Conservation (phyloP, 2,329 filamentous ascomycete genomes). For the Ceratocystis cubensis region DNA sequence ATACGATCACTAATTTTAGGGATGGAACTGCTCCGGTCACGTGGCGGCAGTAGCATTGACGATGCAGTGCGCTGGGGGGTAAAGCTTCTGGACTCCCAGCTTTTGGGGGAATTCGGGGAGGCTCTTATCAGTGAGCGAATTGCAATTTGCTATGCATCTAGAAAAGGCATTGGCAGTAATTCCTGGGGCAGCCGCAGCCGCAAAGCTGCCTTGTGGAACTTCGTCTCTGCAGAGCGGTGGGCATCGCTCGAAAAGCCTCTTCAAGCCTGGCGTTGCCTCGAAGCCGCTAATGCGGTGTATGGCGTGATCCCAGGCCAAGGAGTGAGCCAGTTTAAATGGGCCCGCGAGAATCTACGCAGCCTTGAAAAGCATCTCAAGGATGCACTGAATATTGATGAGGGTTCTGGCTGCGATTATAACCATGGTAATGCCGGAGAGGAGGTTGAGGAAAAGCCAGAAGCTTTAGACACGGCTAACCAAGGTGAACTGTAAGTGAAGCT, state of each 20-base stretch:
- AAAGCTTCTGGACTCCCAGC: conserved; percentile 63
- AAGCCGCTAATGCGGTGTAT: conserved; percentile 29
- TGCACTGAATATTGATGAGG: conserved; percentile 9
- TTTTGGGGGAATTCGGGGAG: conserved; percentile 63
- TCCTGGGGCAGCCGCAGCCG: conserved; percentile 59
- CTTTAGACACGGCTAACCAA: conserved; percentile 7
- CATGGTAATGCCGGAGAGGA: conserved; percentile 1
- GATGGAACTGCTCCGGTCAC: conserved; percentile 68
- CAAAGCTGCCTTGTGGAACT: conserved; percentile 82
- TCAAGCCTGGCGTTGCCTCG: conserved; percentile 66
- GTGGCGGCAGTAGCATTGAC: conserved; percentile 69
- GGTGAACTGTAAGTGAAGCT: not conserved
- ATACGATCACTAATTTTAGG: conserved; percentile 63
- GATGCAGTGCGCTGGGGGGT: conserved; percentile 79
- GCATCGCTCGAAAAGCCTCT: conserved; percentile 60
- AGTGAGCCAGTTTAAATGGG: conserved; percentile 14
- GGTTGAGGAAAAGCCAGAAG: conserved; percentile 17
- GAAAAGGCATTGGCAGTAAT: conserved; percentile 52
- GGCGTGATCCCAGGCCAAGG: conserved; percentile 7
- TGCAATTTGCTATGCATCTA: conserved; percentile 69
- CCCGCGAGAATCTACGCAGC: conserved; percentile 13
- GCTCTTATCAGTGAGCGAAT: conserved; percentile 77
- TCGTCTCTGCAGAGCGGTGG: conserved; percentile 77
- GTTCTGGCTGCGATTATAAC: not conserved
- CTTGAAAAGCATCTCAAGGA: conserved; percentile 16